Conservation (phyloP, 192 early-diverging fungal genomes). For the Umbelopsis sp. region DNA sequence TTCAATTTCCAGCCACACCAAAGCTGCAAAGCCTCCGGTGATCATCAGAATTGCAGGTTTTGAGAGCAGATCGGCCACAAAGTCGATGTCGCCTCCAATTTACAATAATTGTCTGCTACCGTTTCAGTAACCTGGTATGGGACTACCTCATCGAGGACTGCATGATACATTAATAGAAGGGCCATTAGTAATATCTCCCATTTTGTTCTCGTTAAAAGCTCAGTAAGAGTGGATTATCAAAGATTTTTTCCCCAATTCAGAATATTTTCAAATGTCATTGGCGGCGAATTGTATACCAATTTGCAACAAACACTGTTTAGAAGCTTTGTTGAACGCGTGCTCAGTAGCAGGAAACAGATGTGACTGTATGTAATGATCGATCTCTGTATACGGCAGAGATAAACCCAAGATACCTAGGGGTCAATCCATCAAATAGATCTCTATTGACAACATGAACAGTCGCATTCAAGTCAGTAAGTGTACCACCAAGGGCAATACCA, state of each 20-base stretch:
- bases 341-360: background rate
- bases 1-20: background rate
- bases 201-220: slow-evolving; percentile 13
- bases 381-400: slow-evolving; percentile 5
- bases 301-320: slow-evolving; percentile 4
- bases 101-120: background rate
- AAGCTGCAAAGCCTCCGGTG: background rate
- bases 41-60: slow-evolving; percentile 3
- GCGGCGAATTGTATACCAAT: background rate
- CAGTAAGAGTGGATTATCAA: background rate
- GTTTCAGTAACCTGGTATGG: background rate
- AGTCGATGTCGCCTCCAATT: slow-evolving; percentile 8
- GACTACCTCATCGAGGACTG: slow-evolving; percentile 16
- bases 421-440: background rate
- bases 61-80: slow-evolving; percentile 14
- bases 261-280: slow-evolving; percentile 8
- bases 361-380: slow-evolving; percentile 7
- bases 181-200: slow-evolving; percentile 10
- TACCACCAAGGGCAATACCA: slow-evolving; percentile 25
- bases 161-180: slow-evolving; percentile 23
- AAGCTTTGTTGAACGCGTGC: slow-evolving; percentile 8
- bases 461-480: slow-evolving; percentile 20
- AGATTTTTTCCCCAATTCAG: background rate
- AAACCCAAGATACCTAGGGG: slow-evolving; percentile 12
- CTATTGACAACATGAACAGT: slow-evolving; percentile 16